A percentile compares a stretch with the other conserved stretches of the same genome.
Conservation (phyloP, 202 grass and related monocot species). For the Musa balbisiana region DNA sequence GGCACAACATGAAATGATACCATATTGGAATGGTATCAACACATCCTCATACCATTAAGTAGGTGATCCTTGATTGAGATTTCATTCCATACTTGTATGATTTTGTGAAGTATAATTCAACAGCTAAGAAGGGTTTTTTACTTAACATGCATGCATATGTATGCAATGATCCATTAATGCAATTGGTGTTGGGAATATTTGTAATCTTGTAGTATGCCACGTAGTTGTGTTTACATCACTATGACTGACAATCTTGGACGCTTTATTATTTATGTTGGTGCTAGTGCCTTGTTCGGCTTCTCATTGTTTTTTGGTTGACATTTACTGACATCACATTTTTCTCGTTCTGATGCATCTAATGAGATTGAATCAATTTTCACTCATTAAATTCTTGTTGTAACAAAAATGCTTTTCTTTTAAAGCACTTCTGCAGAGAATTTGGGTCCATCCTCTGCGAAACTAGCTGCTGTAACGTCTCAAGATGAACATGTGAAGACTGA, state of each 20-base stretch:
- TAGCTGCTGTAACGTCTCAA: constrained; percentile 17
- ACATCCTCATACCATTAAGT: too few species aligned
- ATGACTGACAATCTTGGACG: too few species aligned
- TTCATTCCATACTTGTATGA: not conserved
- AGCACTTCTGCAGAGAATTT: constrained; percentile 26
- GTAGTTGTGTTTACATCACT: not conserved
- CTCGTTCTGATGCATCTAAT: not conserved
- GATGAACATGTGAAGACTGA: constrained; percentile 28
- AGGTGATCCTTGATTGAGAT: too few species aligned
- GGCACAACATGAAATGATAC: too few species aligned
- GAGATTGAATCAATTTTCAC: constrained; percentile 1
- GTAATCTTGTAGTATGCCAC: not conserved
- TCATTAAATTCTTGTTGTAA: constrained; percentile 7
- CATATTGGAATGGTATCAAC: too few species aligned
- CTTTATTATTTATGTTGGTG: too few species aligned
- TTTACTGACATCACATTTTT: not conserved
- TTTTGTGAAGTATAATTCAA: not conserved
- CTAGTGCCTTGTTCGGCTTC: too few species aligned
- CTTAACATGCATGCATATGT: not conserved
- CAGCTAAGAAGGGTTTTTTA: not conserved
- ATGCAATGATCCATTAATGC: not conserved
- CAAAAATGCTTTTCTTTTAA: constrained; percentile 25
- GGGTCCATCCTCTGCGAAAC: constrained; percentile 21
- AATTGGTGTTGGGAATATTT: not conserved
- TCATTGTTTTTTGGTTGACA: too few species aligned